Percentiles rank a stretch among this genome's conserved stretches.
Evolutionary conservation across 2,329 filamentous ascomycete genomes (phyloP).

Genomic region (Aspergillus japonicus): DNA sequence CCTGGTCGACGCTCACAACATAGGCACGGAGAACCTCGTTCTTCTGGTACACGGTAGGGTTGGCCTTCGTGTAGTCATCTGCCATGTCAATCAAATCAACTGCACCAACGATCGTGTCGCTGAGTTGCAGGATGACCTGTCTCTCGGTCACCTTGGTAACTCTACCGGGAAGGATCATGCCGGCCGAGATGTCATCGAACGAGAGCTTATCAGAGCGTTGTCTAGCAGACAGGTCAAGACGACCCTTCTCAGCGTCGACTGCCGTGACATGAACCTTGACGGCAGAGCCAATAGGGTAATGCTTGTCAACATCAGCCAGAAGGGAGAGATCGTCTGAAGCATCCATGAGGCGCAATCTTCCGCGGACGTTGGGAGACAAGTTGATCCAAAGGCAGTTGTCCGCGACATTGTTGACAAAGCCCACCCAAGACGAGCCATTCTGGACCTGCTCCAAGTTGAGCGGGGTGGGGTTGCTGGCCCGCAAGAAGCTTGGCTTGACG

Average conservation of each 20-base stretch:
- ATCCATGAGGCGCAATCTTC: constrained; percentile 77
- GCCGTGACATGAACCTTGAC: constrained; percentile 74
- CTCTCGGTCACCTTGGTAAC: constrained; percentile 84
- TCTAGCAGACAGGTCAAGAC: constrained; percentile 79
- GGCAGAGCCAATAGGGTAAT: constrained; percentile 89
- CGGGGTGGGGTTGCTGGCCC: constrained; percentile 57
- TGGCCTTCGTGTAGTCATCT: constrained; percentile 81
- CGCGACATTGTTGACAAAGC: constrained; percentile 86
- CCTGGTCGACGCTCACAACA: constrained; percentile 72
- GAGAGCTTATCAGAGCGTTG: constrained; percentile 62
- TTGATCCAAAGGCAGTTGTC: constrained; percentile 86
- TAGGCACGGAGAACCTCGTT: constrained; percentile 88
- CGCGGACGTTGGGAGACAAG: constrained; percentile 81
- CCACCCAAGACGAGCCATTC: constrained; percentile 69
- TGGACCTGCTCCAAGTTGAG: constrained; percentile 72
- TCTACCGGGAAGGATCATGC: constrained; percentile 77
- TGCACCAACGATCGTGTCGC: constrained; percentile 73
- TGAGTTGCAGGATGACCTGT: constrained; percentile 80
- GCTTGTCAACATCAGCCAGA: constrained; percentile 69
- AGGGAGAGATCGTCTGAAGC: constrained; percentile 82
- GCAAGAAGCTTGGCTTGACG: constrained; percentile 64
- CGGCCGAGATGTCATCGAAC: constrained; percentile 70
- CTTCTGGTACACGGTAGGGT: constrained; percentile 72
- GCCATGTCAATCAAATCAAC: constrained; percentile 79
- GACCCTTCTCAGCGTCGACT: constrained; percentile 70